A percentile compares a stretch with the other conserved stretches of the same genome.
Conservation (phyloP, 2,329 filamentous ascomycete genomes). For the Stagonosporopsis tanaceti region DNA sequence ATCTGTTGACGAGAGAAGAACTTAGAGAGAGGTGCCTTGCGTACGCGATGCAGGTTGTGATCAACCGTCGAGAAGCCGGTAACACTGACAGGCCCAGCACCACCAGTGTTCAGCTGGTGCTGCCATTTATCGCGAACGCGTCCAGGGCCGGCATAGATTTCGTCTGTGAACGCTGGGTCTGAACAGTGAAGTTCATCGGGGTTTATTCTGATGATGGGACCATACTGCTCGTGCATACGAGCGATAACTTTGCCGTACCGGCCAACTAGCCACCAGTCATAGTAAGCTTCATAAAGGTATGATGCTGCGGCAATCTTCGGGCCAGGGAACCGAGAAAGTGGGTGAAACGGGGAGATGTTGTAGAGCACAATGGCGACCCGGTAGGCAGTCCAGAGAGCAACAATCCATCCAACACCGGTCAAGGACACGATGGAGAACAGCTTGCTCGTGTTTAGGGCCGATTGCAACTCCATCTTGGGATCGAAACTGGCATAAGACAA, state of each 20-base stretch:
- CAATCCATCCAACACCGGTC: constrained; percentile 24
- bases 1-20: constrained; percentile 49
- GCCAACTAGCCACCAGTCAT: constrained; percentile 38
- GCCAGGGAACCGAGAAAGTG: constrained; percentile 37
- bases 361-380: constrained; percentile 29
- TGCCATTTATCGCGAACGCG: constrained; percentile 34
- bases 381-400: constrained; percentile 30
- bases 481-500: neutral
- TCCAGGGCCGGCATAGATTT: constrained; percentile 42
- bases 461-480: constrained; percentile 28
- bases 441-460: constrained; percentile 19
- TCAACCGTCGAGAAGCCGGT: constrained; percentile 39
- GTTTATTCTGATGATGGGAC: constrained; percentile 43
- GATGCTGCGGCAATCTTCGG: constrained; percentile 41
- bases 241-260: constrained; percentile 47
- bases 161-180: constrained; percentile 44
- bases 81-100: constrained; percentile 32
- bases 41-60: constrained; percentile 45
- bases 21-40: constrained; percentile 42
- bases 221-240: constrained; percentile 46
- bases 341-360: constrained; percentile 37
- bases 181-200: constrained; percentile 45
- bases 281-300: constrained; percentile 41
- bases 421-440: constrained; percentile 23
- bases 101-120: constrained; percentile 37